Conservation (phyloP, 345 rosid genomes). For the Populus ilicifolia region DNA sequence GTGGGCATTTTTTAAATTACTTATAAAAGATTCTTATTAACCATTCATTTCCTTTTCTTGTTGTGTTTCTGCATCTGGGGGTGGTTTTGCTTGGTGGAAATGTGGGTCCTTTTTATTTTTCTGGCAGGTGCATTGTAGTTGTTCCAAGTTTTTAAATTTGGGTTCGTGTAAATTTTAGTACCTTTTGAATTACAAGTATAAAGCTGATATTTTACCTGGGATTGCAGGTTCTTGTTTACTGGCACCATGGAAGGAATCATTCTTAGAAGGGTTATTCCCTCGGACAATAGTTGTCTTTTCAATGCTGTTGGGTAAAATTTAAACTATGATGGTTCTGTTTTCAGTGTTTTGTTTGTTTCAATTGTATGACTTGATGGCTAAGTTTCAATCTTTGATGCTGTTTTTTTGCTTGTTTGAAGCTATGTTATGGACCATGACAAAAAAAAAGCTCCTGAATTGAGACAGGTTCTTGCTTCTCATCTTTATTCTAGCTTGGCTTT, state of each 20-base stretch:
- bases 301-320: conserved; percentile 75
- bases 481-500: neutral
- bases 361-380: neutral
- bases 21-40: neutral
- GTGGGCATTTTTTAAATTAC: neutral
- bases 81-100: neutral
- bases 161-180: neutral
- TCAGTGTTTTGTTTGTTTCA: neutral
- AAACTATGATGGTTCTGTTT: neutral
- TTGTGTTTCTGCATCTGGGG: neutral
- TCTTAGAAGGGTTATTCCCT: conserved; percentile 85
- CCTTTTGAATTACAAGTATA: neutral
- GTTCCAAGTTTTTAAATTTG: neutral
- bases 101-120: neutral
- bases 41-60: neutral
- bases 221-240: conserved; percentile 3
- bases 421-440: conserved; percentile 86
- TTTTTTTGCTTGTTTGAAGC: conserved; percentile 36
- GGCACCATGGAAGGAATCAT: conserved; percentile 52
- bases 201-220: neutral
- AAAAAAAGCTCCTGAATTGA: conserved; percentile 44
- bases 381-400: neutral
- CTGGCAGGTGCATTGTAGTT: neutral
- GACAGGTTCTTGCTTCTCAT: conserved; percentile 36
- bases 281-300: conserved; percentile 96